Conservation (phyloP, 345 rosid species). For the Ceriops tagal region DNA sequence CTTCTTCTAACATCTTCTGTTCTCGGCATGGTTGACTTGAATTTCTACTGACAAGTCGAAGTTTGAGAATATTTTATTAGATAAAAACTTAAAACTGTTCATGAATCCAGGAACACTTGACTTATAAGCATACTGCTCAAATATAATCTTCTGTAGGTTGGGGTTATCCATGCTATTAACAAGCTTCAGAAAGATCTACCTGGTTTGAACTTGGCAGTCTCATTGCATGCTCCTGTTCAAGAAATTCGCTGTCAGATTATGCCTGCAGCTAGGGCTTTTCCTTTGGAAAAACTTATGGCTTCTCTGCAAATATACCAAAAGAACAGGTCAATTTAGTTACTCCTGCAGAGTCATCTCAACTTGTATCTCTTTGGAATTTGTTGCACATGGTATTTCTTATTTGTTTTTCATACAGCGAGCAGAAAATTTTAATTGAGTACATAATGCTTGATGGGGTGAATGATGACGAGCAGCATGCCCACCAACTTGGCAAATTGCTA, state of each 20-base stretch:
- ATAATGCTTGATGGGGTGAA: constrained; percentile 95
- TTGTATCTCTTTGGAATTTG: not conserved
- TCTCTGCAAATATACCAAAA: constrained; percentile 67
- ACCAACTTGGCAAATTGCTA: constrained; percentile 70
- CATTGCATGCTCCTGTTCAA: constrained; percentile 95
- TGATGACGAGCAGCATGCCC: constrained; percentile 83
- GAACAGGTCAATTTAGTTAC: constrained; percentile 45
- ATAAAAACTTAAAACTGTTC: not conserved
- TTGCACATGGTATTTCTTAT: constrained; percentile 1
- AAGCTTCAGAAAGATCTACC: constrained; percentile 87
- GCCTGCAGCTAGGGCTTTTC: constrained; percentile 99
- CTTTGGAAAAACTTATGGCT: constrained; percentile 85
- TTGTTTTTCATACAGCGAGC: constrained; percentile 43
- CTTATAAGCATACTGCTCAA: constrained; percentile 20
- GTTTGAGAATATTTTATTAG: not conserved
- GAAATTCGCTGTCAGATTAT: constrained; percentile 92
- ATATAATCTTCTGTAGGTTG: constrained; percentile 59
- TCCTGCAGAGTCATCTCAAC: not conserved
- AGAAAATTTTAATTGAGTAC: constrained; percentile 84
- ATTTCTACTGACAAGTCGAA: not conserved
- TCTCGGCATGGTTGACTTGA: not conserved
- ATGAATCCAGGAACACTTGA: constrained; percentile 11
- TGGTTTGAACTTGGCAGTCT: constrained; percentile 92
- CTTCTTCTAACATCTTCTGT: too few relatives aligned
- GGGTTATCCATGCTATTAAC: constrained; percentile 85